Evolutionary conservation across 1,284 basidiomycete genomes (phyloP).

Genomic region (Leucoagaricus sp.): DNA sequence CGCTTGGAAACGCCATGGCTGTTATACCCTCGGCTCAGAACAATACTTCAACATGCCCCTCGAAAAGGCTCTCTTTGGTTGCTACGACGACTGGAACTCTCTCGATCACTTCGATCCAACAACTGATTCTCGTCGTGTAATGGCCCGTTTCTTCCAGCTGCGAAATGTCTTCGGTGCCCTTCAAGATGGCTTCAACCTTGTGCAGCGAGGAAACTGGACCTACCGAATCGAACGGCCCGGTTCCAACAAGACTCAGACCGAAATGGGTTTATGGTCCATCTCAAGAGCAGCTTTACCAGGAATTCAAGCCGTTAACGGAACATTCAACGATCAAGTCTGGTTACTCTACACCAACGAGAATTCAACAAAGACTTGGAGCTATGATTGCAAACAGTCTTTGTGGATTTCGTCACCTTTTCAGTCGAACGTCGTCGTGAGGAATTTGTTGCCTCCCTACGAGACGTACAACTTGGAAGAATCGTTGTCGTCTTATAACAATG

Average conservation of each 20-base stretch:
- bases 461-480: conserved; percentile 69
- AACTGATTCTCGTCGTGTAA: conserved; percentile 69
- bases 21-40: conserved; percentile 83
- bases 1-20: conserved; percentile 92
- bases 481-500: conserved; percentile 55
- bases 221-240: conserved; percentile 75
- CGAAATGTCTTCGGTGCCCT: conserved; percentile 70
- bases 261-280: conserved; percentile 86
- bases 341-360: conserved; percentile 87
- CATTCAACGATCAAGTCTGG: conserved; percentile 72
- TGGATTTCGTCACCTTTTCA: conserved; percentile 82
- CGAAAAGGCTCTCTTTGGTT: conserved; percentile 76
- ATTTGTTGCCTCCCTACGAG: conserved; percentile 85
- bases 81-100: conserved; percentile 85
- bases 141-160: conserved; percentile 72
- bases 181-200: conserved; percentile 83
- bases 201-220: conserved; percentile 83
- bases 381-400: conserved; percentile 53
- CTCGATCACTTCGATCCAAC: conserved; percentile 94
- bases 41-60: conserved; percentile 92
- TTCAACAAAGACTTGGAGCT: conserved; percentile 59
- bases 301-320: conserved; percentile 59
- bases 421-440: conserved; percentile 62
- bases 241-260: conserved; percentile 77
- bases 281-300: conserved; percentile 61